These are phyloP conservation scores for Juncus effusus DNA, from an alignment of 176 grass and related monocot species.

Conservation along the genomic window DNA sequence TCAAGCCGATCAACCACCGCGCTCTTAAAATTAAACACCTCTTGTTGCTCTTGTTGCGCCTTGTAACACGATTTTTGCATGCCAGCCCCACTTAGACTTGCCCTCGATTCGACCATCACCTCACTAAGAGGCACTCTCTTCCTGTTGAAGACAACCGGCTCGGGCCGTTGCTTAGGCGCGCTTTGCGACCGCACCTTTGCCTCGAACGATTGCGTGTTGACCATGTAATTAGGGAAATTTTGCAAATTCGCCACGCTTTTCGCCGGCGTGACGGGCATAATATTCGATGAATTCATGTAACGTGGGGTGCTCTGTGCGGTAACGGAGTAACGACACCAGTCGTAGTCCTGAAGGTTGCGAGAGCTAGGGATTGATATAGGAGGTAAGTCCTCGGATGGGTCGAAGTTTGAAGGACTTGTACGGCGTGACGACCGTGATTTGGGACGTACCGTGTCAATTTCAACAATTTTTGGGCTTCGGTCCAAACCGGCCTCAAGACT, in stretches of 20 bases:
- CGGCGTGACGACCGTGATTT: slow-evolving; percentile 65
- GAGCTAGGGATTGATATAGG: slow-evolving; percentile 50
- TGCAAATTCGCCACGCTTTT: slow-evolving; percentile 51
- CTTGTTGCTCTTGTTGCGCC: slow-evolving; percentile 37
- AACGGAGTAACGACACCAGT: slow-evolving; percentile 46
- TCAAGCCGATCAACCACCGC: slow-evolving; percentile 57
- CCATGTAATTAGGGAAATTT: slow-evolving; percentile 72
- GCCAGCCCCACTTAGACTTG: slow-evolving; percentile 50
- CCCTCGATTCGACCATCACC: slow-evolving; percentile 57
- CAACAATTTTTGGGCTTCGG: slow-evolving; percentile 90
- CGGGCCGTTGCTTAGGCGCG: slow-evolving; percentile 88
- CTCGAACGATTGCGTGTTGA: slow-evolving; percentile 81
- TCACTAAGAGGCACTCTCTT: slow-evolving; percentile 86
- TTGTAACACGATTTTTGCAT: slow-evolving; percentile 45
- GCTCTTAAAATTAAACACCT: slow-evolving; percentile 77
- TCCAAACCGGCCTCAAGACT: slow-evolving; percentile 72
- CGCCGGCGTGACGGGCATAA: slow-evolving; percentile 49
- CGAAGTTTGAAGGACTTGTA: slow-evolving; percentile 41
- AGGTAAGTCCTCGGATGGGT: slow-evolving; percentile 26
- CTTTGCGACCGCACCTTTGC: slow-evolving; percentile 87
- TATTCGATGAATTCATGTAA: slow-evolving; percentile 17
- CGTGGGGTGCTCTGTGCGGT: slow-evolving; percentile 87
- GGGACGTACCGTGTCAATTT: slow-evolving; percentile 72
- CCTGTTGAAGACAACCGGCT: slow-evolving; percentile 8
- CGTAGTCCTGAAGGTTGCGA: slow-evolving; percentile 47